phyloP scores from a whole-genome alignment of 2,329 filamentous ascomycete species.

The Paracamarosporium sp. region DNA sequence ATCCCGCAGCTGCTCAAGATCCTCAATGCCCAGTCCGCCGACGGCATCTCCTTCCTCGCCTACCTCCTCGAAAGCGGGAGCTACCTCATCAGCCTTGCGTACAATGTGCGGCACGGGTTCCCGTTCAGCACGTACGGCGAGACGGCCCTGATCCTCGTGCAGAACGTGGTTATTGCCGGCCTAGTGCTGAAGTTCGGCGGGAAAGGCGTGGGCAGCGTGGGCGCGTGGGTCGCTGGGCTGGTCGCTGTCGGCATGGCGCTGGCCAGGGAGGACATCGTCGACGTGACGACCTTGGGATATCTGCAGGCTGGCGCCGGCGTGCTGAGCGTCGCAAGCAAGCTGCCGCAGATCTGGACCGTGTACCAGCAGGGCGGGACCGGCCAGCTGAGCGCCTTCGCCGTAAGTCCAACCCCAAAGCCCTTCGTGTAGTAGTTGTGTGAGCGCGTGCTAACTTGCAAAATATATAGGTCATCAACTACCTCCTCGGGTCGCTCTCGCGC shows the following conservation, averaged over 20 bases:
- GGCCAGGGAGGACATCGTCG: conserved; percentile 70
- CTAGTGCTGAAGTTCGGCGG: conserved; percentile 86
- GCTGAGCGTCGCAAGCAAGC: conserved; percentile 85
- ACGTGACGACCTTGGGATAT: conserved; percentile 71
- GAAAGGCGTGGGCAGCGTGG: conserved; percentile 67
- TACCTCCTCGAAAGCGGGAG: conserved; percentile 91
- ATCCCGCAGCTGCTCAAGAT: conserved; percentile 97
- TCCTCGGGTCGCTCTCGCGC: conserved; percentile 86
- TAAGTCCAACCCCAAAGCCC: conserved; percentile 65
- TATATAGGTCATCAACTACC: conserved; percentile 98
- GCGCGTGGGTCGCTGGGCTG: conserved; percentile 78
- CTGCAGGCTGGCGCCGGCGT: conserved; percentile 85
- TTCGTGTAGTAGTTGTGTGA: background rate
- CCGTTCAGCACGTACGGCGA: conserved; percentile 98
- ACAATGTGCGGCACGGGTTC: conserved; percentile 89
- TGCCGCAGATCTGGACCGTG: conserved; percentile 90
- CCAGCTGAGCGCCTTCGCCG: conserved; percentile 94
- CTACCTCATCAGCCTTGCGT: conserved; percentile 88
- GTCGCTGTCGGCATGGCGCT: conserved; percentile 73
- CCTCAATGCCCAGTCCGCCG: conserved; percentile 77
- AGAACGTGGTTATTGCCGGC: conserved; percentile 89
- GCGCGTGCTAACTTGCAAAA: background rate
- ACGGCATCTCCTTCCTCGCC: conserved; percentile 85
- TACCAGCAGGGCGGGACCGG: conserved; percentile 87
- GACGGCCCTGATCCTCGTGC: conserved; percentile 86